Percentiles rank a stretch among this genome's conserved stretches.
phyloP scores from a whole-genome alignment of 164 flowering plant genomes.

The Euptelea pleiosperma region DNA sequence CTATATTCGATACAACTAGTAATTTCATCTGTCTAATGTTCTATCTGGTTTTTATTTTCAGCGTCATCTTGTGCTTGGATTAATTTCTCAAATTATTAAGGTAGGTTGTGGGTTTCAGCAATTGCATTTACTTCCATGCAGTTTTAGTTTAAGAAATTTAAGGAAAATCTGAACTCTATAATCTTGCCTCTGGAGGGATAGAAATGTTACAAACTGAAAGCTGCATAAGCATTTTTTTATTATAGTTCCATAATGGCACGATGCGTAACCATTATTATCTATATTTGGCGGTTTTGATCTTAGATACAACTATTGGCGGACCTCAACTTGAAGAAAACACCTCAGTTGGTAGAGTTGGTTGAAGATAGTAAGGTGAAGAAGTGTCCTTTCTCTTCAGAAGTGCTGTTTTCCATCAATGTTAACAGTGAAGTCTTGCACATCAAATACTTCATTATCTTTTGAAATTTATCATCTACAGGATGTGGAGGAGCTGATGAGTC shows the following conservation, averaged over 20 bases:
- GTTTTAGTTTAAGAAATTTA: neutral
- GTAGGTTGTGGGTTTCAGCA: constrained; percentile 27
- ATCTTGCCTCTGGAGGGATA: neutral
- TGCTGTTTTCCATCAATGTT: neutral
- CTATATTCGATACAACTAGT: neutral
- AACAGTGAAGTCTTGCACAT: neutral
- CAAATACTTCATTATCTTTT: neutral
- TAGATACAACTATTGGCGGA: constrained; percentile 95
- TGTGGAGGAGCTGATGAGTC: constrained; percentile 71
- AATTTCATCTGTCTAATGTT: constrained; percentile 4
- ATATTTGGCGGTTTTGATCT: constrained; percentile 4
- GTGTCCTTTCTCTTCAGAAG: neutral
- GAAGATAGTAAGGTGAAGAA: constrained; percentile 69
- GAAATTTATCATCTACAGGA: constrained; percentile 61
- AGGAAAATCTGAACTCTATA: neutral
- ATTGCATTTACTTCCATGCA: neutral
- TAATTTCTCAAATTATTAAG: constrained; percentile 92
- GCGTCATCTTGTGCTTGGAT: constrained; percentile 91
- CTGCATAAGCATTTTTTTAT: neutral
- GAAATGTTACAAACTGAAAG: neutral
- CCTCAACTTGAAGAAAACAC: constrained; percentile 89
- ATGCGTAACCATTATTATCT: neutral
- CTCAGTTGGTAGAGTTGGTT: constrained; percentile 83
- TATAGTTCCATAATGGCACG: neutral
- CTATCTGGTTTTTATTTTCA: constrained; percentile 37